Base-by-base conservation (phyloP, 306 rosid species). In the Lathyrus oleraceus region DNA sequence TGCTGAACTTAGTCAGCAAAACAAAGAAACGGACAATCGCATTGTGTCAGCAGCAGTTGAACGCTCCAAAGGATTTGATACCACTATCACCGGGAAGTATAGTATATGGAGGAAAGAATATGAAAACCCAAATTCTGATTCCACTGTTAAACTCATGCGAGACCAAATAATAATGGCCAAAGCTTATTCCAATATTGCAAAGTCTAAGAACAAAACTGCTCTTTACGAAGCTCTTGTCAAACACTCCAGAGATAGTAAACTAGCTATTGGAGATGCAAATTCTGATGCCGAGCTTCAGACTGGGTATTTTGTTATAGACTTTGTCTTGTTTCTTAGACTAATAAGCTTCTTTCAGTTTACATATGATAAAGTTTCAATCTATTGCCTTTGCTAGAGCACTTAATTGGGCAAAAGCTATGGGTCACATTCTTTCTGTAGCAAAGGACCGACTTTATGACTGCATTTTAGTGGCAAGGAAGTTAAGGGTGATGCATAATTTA, bases 81-180 rank as follows among this genome's bases (percentile, higher is more conserved):
- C 96, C 68, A 73, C 77, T 23, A 65, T 77, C 71, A 84, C 76
- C 78, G 95, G 96, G 76, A 94, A 88, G 84, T 94, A 88, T 78
- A 88, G 95, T 72, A 88, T 88, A 81, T 94, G 99, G 99, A 85
- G 99, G 89, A 87, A 76, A 79, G 95, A 94, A 77, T 94, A 78
- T 79, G 95, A 88, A 60, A 87, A 79, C 65, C 96, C 96, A 45
- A 88, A 88, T 78, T 90, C 97, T 23, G 97, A 88, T 86, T 94
- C 95, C 58, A 88, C 84, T 27, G 77, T 94, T 89, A 94, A 91
- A 87, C 97, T 94, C 49, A 88, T 90, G 87, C 91, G 84, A 28
- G 98, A 94, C 79, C 97, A 94, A 84, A 81, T 94, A 78, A 87
- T 90, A 83, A 94, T 94, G 98, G 92, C 97, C 79, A 85, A 84